Evolutionary conservation across 2,329 filamentous ascomycete genomes (phyloP), one percentile per base, ranked within the genome.

Genomic region (Fusarium staphyleae): DNA sequence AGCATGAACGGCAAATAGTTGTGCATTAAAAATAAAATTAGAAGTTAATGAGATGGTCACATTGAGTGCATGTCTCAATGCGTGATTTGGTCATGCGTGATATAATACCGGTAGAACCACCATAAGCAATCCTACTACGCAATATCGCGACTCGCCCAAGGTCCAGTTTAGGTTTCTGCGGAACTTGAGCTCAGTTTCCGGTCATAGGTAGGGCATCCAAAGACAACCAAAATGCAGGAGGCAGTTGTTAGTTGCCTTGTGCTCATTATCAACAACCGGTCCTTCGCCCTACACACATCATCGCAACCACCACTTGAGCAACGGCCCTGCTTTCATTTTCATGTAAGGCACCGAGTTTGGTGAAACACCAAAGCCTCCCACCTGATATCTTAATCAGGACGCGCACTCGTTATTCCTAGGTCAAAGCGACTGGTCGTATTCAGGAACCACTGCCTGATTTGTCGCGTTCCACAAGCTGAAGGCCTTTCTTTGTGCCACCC

Each of bases 331-430:
- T 28, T 16, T 18, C 11, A 15, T 52, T 42, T 45, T 52, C 52
- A 55, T 66, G 55, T 52, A 66, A 66, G 63, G 63, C 48, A 66
- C 63, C 50, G 63, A 49, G 47, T 35, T 41, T 52, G 48, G 53
- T 61, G 45, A 55, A 56, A 62, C 49, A 29, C 42, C 36, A 41
- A 41, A 51, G 53, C 44, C 42, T 40, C 39, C 37, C 48, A 51
- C 48, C 33, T 61, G 57, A 59, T 43, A 22, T 44, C 14, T 29
- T 14, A 36, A 59, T 47, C 29, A 29, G 57, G 45, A 55, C 59
- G 36, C n/a, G 42, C 41, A 55, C 55, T 59, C 49, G 54, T 35
- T 43, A n/a, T 35, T 39, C 28, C 52, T 41, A 30, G 39, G 41
- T 40, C 33, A 50, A 43, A 16, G 22, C 53, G 30, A 51, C 57